phyloP scores from a whole-genome alignment of 176 grass and related monocot species.

The Ananas comosus region DNA sequence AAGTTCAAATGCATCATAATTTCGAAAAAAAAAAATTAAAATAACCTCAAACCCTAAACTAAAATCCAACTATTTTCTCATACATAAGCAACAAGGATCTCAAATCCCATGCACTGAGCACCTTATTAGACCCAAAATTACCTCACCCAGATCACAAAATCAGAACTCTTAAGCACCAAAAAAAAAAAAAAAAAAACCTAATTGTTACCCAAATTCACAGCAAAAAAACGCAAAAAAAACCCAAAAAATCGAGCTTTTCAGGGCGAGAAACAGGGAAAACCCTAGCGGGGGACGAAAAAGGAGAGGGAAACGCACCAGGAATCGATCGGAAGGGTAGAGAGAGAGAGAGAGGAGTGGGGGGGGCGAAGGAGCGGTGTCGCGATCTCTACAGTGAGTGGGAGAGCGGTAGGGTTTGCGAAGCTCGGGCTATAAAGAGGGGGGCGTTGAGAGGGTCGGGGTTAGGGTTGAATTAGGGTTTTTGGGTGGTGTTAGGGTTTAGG shows the following conservation, averaged over 20 bases:
- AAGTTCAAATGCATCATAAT: too few relatives aligned
- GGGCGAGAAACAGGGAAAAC: neutral
- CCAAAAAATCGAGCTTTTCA: neutral
- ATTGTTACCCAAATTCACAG: neutral
- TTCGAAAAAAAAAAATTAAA: neutral
- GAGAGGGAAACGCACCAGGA: too few relatives aligned
- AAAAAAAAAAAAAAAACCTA: neutral
- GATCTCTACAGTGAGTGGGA: too few relatives aligned
- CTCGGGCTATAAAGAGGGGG: neutral
- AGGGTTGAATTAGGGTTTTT: conserved; percentile 2
- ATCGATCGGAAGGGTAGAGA: neutral
- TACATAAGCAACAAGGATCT: neutral
- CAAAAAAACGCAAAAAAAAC: neutral
- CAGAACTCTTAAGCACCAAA: neutral
- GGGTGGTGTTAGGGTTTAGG: conserved; percentile 5
- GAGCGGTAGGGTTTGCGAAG: too few relatives aligned
- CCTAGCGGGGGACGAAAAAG: too few relatives aligned
- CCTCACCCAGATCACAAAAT: conserved; percentile 6
- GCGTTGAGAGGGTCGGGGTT: neutral
- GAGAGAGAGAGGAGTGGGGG: neutral
- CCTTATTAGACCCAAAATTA: too few relatives aligned
- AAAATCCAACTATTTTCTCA: neutral
- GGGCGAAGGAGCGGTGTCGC: too few relatives aligned
- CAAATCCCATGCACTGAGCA: neutral
- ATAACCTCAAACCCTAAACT: neutral